Base-by-base conservation (phyloP, 176 grass and related monocot genomes). In the Triticum urartu region DNA sequence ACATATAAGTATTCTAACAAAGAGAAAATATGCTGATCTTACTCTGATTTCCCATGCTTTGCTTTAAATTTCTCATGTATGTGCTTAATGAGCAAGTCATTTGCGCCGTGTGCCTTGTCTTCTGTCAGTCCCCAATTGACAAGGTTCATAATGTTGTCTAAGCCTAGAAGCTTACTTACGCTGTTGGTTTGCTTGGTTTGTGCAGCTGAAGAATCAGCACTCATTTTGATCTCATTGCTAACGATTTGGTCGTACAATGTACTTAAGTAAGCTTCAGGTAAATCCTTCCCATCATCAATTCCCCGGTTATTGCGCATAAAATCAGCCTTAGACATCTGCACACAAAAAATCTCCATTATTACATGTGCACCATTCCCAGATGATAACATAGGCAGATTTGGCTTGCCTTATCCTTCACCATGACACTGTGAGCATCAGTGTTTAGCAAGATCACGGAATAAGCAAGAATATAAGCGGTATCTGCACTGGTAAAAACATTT, bases 221-320 rank as follows among this genome's bases (percentile, higher is more conserved):
- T 98, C 92, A 98, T 98, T 86, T 98, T 98, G 82, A 98, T 98
- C 87, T 98, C 97, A 84, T 91, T 92, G 85, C 91, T 98, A 73
- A 98, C 94, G 48, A 98, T 98, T 74, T 98, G 94, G 64, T 96
- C 92, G 72, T 96, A 98, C 9, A 98, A 83, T 78, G 90, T 26
- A 85, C 91, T 78, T 54, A 98, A 50, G 86, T 98, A 98, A 74
- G 84, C 94, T 89, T 98, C 97, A 74, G 92, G 90, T 84, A 98
- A 88, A 91, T 96, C 94, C 88, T 98, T 98, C 66, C 97, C 97
- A 50, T 94, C 69, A 92, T 98, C 90, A 89, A 98, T 96, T 89
- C 94, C 97, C 83, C 97, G 86, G 72, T 98, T 98, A 75, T 98
- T 98, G 56, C 90, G 88, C 86, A 96, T 91, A 81, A 98, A 98